phyloP scores from a whole-genome alignment of 495 filamentous ascomycete species.

The Aspergillus baeticus region DNA sequence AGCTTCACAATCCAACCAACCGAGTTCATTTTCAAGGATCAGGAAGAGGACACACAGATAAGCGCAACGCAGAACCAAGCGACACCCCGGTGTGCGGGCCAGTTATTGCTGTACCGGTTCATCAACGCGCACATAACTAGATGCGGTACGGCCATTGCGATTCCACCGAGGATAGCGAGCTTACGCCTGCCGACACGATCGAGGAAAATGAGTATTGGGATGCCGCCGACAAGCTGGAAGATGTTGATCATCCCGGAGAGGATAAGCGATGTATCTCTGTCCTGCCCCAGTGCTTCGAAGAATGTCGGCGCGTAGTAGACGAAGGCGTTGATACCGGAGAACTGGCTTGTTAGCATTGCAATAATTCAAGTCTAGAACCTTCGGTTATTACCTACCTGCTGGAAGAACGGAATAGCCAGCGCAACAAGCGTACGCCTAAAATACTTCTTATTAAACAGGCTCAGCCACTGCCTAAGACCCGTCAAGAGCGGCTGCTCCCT shows the following conservation, averaged over 20 bases:
- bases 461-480: constrained; percentile 8
- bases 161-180: constrained; percentile 22
- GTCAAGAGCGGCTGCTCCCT: constrained; percentile 2
- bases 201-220: constrained; percentile 18
- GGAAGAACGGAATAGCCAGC: constrained; percentile 22
- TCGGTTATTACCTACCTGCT: constrained; percentile 12
- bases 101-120: constrained; percentile 17
- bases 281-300: constrained; percentile 24
- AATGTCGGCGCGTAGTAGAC: constrained; percentile 33
- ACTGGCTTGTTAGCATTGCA: constrained; percentile 10
- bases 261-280: constrained; percentile 22
- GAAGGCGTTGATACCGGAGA: constrained; percentile 30
- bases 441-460: constrained; percentile 16
- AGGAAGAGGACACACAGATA: constrained; percentile 13
- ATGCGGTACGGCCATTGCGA: constrained; percentile 19
- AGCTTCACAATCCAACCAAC: no score
- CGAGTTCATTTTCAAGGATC: no score
- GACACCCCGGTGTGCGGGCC: constrained; percentile 16
- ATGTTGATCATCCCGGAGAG: constrained; percentile 29
- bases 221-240: constrained; percentile 20
- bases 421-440: constrained; percentile 17
- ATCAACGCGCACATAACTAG: constrained; percentile 24
- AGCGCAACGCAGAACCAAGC: constrained; percentile 26
- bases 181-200: constrained; percentile 23
- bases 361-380: not conserved